Percentiles rank a stretch among this genome's conserved stretches.
phyloP scores from a whole-genome alignment of 2,329 filamentous ascomycete species.

The Waltergamsia citrina region DNA sequence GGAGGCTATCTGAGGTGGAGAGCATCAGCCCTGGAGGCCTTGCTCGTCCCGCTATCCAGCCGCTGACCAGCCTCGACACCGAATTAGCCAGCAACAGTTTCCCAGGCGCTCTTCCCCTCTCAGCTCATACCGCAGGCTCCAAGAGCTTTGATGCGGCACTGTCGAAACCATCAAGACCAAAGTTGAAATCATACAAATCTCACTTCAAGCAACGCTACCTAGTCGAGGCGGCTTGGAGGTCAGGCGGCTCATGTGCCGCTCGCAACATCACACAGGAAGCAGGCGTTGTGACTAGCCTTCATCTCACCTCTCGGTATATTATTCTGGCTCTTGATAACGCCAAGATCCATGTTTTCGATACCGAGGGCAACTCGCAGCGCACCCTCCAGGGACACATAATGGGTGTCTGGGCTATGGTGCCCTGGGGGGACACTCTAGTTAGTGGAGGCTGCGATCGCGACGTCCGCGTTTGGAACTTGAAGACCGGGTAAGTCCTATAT shows the following conservation, averaged over 20 bases:
- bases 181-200: constrained; percentile 79
- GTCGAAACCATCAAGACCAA: constrained; percentile 33
- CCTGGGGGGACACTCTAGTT: constrained; percentile 90
- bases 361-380: constrained; percentile 77
- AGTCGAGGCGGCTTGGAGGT: constrained; percentile 94
- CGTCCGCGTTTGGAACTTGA: constrained; percentile 93
- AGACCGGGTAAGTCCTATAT: constrained; percentile 58
- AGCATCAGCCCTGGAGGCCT: constrained; percentile 18
- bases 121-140: constrained; percentile 25
- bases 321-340: constrained; percentile 96
- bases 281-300: constrained; percentile 90
- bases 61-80: constrained; percentile 22
- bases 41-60: constrained; percentile 17
- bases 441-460: constrained; percentile 95
- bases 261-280: constrained; percentile 93
- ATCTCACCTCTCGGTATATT: constrained; percentile 92
- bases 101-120: constrained; percentile 30
- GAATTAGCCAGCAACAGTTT: constrained; percentile 31
- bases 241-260: constrained; percentile 74
- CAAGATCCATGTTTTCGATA: constrained; percentile 97
- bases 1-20: constrained; percentile 43
- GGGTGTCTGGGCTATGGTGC: constrained; percentile 99
- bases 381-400: constrained; percentile 93
- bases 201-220: constrained; percentile 98
- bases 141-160: constrained; percentile 46